Evolutionary conservation across 2,329 filamentous ascomycete species (phyloP).

Genomic region (Fusarium sp.): DNA sequence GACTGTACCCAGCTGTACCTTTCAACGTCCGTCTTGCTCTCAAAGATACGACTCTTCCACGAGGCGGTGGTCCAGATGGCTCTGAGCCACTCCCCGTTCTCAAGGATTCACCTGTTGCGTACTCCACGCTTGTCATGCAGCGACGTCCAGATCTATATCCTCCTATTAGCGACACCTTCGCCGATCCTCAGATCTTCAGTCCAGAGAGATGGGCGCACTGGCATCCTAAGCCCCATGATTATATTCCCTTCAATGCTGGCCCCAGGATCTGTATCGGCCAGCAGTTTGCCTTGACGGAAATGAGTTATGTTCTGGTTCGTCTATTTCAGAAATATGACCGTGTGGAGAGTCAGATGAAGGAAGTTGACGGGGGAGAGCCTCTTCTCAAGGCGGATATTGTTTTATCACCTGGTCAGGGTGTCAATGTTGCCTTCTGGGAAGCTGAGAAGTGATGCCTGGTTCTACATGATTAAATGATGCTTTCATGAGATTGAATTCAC

Average conservation of each 20-base stretch:
- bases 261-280: constrained; percentile 81
- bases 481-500: background rate
- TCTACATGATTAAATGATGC: background rate
- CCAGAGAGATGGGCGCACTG: constrained; percentile 75
- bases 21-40: constrained; percentile 81
- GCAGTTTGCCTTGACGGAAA: constrained; percentile 84
- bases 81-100: constrained; percentile 71
- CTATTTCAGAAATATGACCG: constrained; percentile 77
- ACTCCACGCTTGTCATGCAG: constrained; percentile 79
- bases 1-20: constrained; percentile 81
- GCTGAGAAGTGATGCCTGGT: constrained; percentile 44
- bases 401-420: constrained; percentile 68
- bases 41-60: constrained; percentile 78
- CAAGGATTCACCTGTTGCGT: constrained; percentile 73
- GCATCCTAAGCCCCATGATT: constrained; percentile 75
- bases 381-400: constrained; percentile 69
- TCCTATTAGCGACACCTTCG: constrained; percentile 56
- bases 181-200: constrained; percentile 63
- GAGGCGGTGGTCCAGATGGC: constrained; percentile 74
- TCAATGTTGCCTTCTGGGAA: constrained; percentile 67
- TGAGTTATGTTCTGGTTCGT: constrained; percentile 76
- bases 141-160: constrained; percentile 73
- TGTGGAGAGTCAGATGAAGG: constrained; percentile 67
- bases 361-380: constrained; percentile 65
- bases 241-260: constrained; percentile 80